These are phyloP conservation scores for Penicillium lagena DNA, from an alignment of 495 filamentous ascomycete genomes.

Conservation along the genomic window DNA sequence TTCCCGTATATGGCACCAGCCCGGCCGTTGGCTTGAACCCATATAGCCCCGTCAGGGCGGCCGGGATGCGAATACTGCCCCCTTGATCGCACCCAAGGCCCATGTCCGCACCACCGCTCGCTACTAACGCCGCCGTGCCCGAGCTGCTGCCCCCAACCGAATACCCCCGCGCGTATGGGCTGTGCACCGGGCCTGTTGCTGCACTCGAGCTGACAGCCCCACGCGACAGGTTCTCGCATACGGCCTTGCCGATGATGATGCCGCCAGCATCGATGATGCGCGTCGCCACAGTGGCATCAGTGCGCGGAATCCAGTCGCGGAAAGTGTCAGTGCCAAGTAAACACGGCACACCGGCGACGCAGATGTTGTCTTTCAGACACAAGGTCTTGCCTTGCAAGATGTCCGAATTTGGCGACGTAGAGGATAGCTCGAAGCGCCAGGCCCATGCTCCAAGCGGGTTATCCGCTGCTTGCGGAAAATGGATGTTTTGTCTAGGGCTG, in stretches of 20 bases:
- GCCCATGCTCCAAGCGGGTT: slow-evolving; percentile 38
- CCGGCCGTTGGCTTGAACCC: slow-evolving; percentile 43
- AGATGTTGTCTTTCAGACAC: slow-evolving; percentile 33
- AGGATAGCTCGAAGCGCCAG: slow-evolving; percentile 14
- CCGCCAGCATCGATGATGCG: slow-evolving; percentile 34
- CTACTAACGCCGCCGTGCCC: slow-evolving; percentile 45
- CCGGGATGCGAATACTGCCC: slow-evolving; percentile 48
- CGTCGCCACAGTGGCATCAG: slow-evolving; percentile 32
- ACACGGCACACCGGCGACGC: slow-evolving; percentile 23
- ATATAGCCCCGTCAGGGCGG: slow-evolving; percentile 37
- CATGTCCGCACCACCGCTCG: slow-evolving; percentile 39
- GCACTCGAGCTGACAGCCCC: slow-evolving; percentile 29
- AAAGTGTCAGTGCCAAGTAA: slow-evolving; percentile 25
- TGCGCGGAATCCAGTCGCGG: slow-evolving; percentile 11
- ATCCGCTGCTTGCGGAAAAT: neutral
- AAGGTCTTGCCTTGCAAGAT: slow-evolving; percentile 22
- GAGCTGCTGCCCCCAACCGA: slow-evolving; percentile 47
- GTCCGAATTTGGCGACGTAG: slow-evolving; percentile 3
- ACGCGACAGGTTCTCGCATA: slow-evolving; percentile 38
- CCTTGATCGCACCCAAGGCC: slow-evolving; percentile 53
- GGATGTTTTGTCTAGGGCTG: no score
- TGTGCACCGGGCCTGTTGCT: slow-evolving; percentile 39
- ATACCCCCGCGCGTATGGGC: slow-evolving; percentile 30
- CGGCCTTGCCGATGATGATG: slow-evolving; percentile 26
- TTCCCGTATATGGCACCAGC: slow-evolving; percentile 45